A percentile compares a stretch with the other conserved stretches of the same genome.
phyloP scores from a whole-genome alignment of 2,329 filamentous ascomycete species.

The Ophiostoma sp. region DNA sequence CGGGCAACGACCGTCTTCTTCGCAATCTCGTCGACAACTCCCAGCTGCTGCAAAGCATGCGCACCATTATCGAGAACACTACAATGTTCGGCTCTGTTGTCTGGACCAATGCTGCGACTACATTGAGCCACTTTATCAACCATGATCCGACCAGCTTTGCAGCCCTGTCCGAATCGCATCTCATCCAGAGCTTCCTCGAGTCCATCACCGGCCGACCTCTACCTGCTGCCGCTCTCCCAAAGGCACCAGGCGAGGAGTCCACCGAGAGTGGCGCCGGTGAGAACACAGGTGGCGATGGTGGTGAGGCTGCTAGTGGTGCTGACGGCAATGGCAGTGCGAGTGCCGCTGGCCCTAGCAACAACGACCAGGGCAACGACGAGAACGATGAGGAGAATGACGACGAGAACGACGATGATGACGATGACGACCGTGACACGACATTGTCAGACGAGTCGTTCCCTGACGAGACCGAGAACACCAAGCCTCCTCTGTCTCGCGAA shows the following conservation, averaged over 20 bases:
- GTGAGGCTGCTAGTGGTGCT: background rate
- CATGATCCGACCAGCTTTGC: slow-evolving; percentile 98
- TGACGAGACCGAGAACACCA: slow-evolving; percentile 42
- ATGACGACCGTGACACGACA: slow-evolving; percentile 41
- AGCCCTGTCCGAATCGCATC: slow-evolving; percentile 88
- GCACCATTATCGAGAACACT: slow-evolving; percentile 78
- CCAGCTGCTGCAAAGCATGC: slow-evolving; percentile 74
- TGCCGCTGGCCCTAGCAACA: slow-evolving; percentile 22
- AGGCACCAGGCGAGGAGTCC: background rate
- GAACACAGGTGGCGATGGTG: background rate
- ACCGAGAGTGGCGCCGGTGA: background rate
- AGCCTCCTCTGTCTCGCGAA: slow-evolving; percentile 56
- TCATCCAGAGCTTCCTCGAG: slow-evolving; percentile 83
- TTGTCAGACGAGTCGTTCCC: slow-evolving; percentile 40
- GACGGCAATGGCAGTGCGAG: slow-evolving; percentile 21
- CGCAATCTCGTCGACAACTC: slow-evolving; percentile 94
- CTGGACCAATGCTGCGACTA: slow-evolving; percentile 91
- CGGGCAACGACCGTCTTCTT: slow-evolving; percentile 79
- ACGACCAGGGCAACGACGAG: slow-evolving; percentile 31
- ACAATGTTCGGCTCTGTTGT: slow-evolving; percentile 84
- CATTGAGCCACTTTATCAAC: slow-evolving; percentile 94
- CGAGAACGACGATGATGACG: slow-evolving; percentile 34
- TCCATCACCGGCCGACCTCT: slow-evolving; percentile 65
- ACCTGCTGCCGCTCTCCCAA: slow-evolving; percentile 32
- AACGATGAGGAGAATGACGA: slow-evolving; percentile 28